Evolutionary conservation across 106 monocot genomes (phyloP), one percentile per base, ranked within the genome.

Genomic region (Platanthera guangdongensis): DNA sequence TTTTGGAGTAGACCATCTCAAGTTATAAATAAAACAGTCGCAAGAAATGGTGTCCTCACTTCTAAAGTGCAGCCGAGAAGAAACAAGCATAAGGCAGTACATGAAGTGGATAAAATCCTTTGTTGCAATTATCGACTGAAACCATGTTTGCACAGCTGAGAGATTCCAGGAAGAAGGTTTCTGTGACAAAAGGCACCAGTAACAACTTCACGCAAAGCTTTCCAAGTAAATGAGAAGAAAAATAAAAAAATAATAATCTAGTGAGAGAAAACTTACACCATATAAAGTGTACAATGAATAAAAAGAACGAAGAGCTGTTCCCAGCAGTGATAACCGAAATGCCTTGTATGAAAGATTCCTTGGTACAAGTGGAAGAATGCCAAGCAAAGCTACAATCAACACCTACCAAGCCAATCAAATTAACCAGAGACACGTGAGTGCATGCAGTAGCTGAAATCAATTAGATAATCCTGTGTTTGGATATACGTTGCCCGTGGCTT

Each of bases 91-190:
- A 62, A 93, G 84, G 77, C 90, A 90, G 79, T 93, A 95, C 13
- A 93, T 75, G 10, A 92, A 79, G 75, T 79, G 88, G 62, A 95
- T 81, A 51, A 92, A 93, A 74, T 95, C 95, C 73, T 90, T 95
- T 9, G 92, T 83, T 65, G 77, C 78, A 67, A 90, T 74, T 62
- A 92, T 51, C 72, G 84, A 79, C 62, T 86, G 90, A 82, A 92
- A 82, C 92, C 92, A 95, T 47, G 71, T 0, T 75, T 90, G 92
- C 52, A 87, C 65, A 0, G 88, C 71, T 49, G 81, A 81, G 19
- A 95, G 62, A 75, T 87, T 95, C 90, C 95, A 92, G 50, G 87
- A 85, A 25, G 84, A 82, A 19, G 95, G 95, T 78, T 79, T 85
- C 95, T 95, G 85, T 9, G 83, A 60, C 73, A 65, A 75, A 51